A percentile compares a stretch with the other conserved stretches of the same genome.
Evolutionary conservation across 2,329 filamentous ascomycete species (phyloP).

Genomic region (Fusarium chaquense): DNA sequence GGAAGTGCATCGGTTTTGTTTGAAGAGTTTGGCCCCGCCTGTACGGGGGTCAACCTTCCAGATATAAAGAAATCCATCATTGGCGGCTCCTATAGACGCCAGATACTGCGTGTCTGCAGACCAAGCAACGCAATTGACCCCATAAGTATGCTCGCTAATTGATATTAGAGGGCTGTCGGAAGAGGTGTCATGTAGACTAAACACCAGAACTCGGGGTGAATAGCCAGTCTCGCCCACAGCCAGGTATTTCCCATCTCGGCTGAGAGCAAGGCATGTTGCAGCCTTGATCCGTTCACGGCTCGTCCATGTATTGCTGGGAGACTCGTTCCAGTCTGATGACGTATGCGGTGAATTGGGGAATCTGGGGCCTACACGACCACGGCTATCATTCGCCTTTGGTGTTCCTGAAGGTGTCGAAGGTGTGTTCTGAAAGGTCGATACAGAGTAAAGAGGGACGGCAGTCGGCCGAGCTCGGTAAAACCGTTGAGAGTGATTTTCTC

Average conservation of each 20-base stretch:
- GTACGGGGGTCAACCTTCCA: slow-evolving; percentile 89
- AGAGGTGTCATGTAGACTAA: slow-evolving; percentile 82
- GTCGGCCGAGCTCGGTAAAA: slow-evolving; percentile 91
- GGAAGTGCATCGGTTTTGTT: slow-evolving; percentile 93
- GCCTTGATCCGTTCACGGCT: slow-evolving; percentile 94
- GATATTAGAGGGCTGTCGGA: slow-evolving; percentile 86
- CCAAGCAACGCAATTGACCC: slow-evolving; percentile 89
- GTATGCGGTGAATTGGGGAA: slow-evolving; percentile 63
- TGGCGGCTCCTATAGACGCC: slow-evolving; percentile 87
- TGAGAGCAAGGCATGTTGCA: slow-evolving; percentile 89
- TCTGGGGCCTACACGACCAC: slow-evolving; percentile 64
- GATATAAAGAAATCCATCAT: slow-evolving; percentile 93
- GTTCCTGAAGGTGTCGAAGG: slow-evolving; percentile 65
- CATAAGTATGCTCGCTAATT: slow-evolving; percentile 89
- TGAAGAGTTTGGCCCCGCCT: slow-evolving; percentile 80
- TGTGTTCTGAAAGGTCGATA: slow-evolving; percentile 64
- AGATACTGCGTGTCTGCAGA: slow-evolving; percentile 87
- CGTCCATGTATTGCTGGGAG: slow-evolving; percentile 80
- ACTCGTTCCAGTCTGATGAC: slow-evolving; percentile 70
- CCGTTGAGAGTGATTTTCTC: slow-evolving; percentile 76
- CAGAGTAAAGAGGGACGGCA: slow-evolving; percentile 73
- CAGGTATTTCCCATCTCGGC: slow-evolving; percentile 85
- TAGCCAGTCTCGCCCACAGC: slow-evolving; percentile 97
- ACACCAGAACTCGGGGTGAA: slow-evolving; percentile 89
- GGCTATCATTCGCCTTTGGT: slow-evolving; percentile 72